Conservation (phyloP, 139 green algal species). For the Chlamydomonas sp. region DNA sequence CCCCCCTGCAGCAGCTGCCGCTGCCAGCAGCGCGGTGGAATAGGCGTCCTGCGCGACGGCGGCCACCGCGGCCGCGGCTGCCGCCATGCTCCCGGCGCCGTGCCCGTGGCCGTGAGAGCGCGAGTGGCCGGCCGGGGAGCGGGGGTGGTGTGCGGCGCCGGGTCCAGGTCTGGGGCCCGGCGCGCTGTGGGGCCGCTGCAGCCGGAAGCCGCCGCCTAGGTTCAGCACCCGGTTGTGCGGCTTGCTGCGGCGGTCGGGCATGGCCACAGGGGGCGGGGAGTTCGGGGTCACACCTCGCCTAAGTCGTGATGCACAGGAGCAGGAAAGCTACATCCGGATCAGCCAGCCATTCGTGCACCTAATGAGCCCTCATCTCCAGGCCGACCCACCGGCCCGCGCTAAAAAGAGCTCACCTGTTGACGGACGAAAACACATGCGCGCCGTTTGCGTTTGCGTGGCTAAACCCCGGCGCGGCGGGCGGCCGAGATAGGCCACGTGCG, state of each 20-base stretch:
- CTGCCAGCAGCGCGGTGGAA: too few species aligned
- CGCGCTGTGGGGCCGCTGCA: slow-evolving; percentile 19
- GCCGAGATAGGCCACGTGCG: slow-evolving; percentile 1
- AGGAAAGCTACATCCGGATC: neutral
- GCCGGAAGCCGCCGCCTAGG: slow-evolving; percentile 19
- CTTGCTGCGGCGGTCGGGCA: neutral
- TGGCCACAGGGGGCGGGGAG: too few species aligned
- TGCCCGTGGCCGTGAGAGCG: neutral
- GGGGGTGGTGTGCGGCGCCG: too few species aligned
- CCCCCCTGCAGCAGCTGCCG: too few species aligned
- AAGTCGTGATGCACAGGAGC: too few species aligned
- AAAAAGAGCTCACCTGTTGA: neutral
- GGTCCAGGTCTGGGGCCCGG: neutral
- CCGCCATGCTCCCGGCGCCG: neutral
- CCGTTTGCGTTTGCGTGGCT: slow-evolving; percentile 16
- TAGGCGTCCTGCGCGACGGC: too few species aligned
- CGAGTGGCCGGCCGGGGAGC: too few species aligned
- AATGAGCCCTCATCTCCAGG: too few species aligned
- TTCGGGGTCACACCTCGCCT: too few species aligned
- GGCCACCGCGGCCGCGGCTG: too few species aligned
- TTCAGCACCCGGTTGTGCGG: neutral
- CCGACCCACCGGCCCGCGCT: too few species aligned
- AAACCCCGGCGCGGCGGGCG: neutral
- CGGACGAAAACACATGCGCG: neutral
- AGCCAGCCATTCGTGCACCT: neutral